phyloP scores from a whole-genome alignment of 139 green algal species.

The Eudorina sp. region DNA sequence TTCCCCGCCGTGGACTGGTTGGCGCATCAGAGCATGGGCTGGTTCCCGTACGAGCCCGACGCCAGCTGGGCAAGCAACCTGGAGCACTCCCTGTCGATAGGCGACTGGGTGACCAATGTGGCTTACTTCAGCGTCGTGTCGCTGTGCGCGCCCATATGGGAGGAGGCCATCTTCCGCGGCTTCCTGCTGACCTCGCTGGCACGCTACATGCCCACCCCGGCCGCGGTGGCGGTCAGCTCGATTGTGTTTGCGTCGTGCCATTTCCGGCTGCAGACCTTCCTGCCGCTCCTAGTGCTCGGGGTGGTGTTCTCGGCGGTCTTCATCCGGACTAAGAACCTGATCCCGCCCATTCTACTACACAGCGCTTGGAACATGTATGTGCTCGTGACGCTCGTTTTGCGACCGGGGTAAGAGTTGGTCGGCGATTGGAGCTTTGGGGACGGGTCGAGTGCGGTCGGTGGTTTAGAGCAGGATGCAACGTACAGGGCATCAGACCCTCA shows the following conservation, averaged over 20 bases:
- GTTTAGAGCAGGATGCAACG: too few relatives aligned
- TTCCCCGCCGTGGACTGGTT: constrained; percentile 64
- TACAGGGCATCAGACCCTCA: too few relatives aligned
- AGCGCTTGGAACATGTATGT: constrained; percentile 85
- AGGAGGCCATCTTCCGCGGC: constrained; percentile 95
- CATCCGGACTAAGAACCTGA: constrained; percentile 76
- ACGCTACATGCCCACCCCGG: constrained; percentile 72
- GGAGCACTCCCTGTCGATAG: constrained; percentile 50
- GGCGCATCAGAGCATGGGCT: constrained; percentile 49
- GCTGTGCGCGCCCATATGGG: constrained; percentile 92
- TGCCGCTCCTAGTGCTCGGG: constrained; percentile 92
- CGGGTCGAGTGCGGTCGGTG: too few relatives aligned
- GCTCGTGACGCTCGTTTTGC: constrained; percentile 31
- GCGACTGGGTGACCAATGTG: constrained; percentile 75
- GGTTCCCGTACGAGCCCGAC: constrained; percentile 52
- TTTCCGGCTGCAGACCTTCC: constrained; percentile 86
- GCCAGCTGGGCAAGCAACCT: constrained; percentile 59
- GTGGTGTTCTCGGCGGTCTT: constrained; percentile 86
- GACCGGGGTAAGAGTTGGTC: constrained; percentile 20
- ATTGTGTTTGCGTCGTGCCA: constrained; percentile 91
- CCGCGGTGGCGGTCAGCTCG: constrained; percentile 67
- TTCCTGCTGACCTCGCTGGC: constrained; percentile 93
- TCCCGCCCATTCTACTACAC: constrained; percentile 85
- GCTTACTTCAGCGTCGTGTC: constrained; percentile 86
- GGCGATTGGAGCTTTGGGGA: too few relatives aligned